Conservation (phyloP, 495 filamentous ascomycete genomes). For the Ramalina intermedia region DNA sequence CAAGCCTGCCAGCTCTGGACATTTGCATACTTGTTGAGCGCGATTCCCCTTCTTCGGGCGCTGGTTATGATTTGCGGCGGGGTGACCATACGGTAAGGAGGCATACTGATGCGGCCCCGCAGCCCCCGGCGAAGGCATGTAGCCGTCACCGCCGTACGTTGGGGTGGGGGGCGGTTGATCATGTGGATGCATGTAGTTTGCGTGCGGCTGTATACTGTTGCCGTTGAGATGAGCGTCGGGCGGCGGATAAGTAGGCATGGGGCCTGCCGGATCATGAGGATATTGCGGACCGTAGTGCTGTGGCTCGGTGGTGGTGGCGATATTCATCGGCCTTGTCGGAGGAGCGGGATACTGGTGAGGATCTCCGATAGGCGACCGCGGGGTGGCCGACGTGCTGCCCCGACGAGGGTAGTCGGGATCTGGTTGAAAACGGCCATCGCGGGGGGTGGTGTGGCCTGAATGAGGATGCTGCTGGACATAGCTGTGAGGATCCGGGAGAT, state of each 20-base stretch:
- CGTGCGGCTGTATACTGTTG: slow-evolving; percentile 8
- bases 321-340: slow-evolving; percentile 9
- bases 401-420: slow-evolving; percentile 14
- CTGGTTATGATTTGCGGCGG: slow-evolving; percentile 5
- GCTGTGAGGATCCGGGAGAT: slow-evolving; percentile 14
- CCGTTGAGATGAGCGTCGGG: slow-evolving; percentile 13
- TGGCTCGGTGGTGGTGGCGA: slow-evolving; percentile 7
- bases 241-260: slow-evolving; percentile 4
- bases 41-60: slow-evolving; percentile 16
- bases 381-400: slow-evolving; percentile 12
- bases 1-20: background rate
- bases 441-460: slow-evolving; percentile 17
- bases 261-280: slow-evolving; percentile 7
- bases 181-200: slow-evolving; percentile 13
- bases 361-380: slow-evolving; percentile 13
- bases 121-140: slow-evolving; percentile 13
- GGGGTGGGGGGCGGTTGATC: slow-evolving; percentile 9
- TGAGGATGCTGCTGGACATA: slow-evolving; percentile 13
- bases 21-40: slow-evolving; percentile 11
- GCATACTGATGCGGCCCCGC: slow-evolving; percentile 12
- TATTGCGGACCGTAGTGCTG: slow-evolving; percentile 15
- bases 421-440: slow-evolving; percentile 13
- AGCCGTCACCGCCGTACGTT: slow-evolving; percentile 10
- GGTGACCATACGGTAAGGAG: slow-evolving; percentile 5
- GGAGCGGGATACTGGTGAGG: slow-evolving; percentile 9